Base-by-base conservation (phyloP, 768 basidiomycete genomes). In the Auriscalpium microsporum region DNA sequence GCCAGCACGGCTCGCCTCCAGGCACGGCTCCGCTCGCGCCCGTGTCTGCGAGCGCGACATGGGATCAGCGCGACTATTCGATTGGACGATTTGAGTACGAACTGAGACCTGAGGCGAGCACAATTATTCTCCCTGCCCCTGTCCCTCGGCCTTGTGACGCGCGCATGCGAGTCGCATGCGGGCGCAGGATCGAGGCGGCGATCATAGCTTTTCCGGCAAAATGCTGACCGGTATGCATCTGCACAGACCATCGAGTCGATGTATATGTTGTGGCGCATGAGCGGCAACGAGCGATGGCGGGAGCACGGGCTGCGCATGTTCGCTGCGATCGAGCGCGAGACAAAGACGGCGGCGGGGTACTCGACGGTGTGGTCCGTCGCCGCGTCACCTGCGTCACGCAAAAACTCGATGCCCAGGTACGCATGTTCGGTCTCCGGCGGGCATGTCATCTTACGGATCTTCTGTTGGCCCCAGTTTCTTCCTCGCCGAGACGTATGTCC, bases 231-330 rank as follows among this genome's bases (percentile, higher is more conserved):
- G 19, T 44, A 7, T 54, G 33, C 19, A n/a, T 19, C 23, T 44
- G 9, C 37, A 45, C 52, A 53, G 51, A 50, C 42, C 38, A 50
- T 53, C 44, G 51, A 50, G 44, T 53, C 37, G 36, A 62, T 85
- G 53, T 84, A 80, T 64, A 64, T 86, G 16, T 62, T 87, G 53
- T 87, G 81, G 79, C 77, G 78, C 45, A 73, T 77, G 4, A 87
- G 85, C 1, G 77, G 81, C 0, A 75, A 87, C 61, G 63, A 62
- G 40, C 78, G 74, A 57, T 87, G 84, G 84, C 73, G 84, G 58
- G 70, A 77, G 45, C 74, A 77, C 52, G 83, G 80, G 3, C 84
- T 84, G 83, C 66, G 66, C 42, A 79, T 87, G 17, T 87, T 84
- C 60, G 70, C 81, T 55, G 48, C 48, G 13, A 48, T 53, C 34